Conservation (phyloP, 345 rosid genomes). For the Rhodamnia rubescens region DNA sequence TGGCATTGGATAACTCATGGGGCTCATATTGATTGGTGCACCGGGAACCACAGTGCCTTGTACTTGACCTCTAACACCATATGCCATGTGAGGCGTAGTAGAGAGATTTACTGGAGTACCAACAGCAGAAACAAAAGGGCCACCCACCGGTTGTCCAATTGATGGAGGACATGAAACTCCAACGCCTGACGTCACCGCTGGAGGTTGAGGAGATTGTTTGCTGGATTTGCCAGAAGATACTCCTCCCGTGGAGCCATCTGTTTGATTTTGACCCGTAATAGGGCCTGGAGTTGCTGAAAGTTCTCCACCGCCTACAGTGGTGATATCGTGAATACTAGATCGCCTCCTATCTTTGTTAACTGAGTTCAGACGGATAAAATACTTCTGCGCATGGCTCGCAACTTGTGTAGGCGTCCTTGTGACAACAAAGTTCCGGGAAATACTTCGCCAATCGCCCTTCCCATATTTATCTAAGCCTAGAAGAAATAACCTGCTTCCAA, state of each 20-base stretch:
- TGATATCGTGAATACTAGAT: conserved; percentile 14
- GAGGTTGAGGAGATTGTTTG: conserved; percentile 2
- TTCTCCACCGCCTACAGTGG: conserved; percentile 5
- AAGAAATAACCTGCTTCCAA: conserved; percentile 10
- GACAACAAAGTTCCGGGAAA: conserved; percentile 12
- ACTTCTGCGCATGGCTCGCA: conserved; percentile 19
- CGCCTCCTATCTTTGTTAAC: conserved; percentile 13
- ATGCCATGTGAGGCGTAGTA: not conserved
- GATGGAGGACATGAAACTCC: conserved; percentile 1
- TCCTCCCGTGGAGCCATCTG: not conserved
- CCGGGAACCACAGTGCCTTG: not conserved
- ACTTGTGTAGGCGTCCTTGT: conserved; percentile 15
- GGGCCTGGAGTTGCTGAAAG: conserved; percentile 5
- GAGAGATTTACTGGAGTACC: conserved; percentile 12
- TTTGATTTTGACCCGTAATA: conserved; percentile 6
- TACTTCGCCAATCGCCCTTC: conserved; percentile 16
- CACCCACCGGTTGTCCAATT: conserved; percentile 1
- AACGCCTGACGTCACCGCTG: not conserved
- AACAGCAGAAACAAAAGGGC: conserved; percentile 3
- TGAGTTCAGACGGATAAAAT: conserved; percentile 11
- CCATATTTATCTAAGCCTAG: conserved; percentile 13
- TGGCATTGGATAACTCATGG: not conserved
- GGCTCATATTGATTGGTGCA: not conserved
- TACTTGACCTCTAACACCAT: not conserved
- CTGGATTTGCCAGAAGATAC: conserved; percentile 1